phyloP scores from a whole-genome alignment of 352 stramenopile genomes.

The Globisporangium nunn region DNA sequence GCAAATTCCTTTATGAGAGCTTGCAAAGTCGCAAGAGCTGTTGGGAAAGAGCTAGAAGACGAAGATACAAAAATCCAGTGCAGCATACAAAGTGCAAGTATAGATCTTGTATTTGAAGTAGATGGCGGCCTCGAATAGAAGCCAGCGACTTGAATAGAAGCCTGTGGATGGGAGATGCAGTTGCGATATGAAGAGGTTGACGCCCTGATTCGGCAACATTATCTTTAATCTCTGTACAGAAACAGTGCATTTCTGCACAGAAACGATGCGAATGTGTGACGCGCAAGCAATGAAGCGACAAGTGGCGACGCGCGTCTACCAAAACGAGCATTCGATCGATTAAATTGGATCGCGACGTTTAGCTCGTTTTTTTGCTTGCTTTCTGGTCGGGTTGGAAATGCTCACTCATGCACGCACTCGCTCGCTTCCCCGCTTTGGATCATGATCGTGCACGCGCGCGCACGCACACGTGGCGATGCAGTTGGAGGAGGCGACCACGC shows the following conservation, averaged over 20 bases:
- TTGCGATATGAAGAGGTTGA: background rate
- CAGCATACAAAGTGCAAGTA: background rate
- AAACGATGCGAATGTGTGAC: background rate
- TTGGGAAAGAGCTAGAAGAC: background rate
- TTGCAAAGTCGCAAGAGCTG: background rate
- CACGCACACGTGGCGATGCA: too few relatives aligned
- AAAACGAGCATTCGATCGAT: background rate
- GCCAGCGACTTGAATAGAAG: background rate
- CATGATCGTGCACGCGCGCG: too few relatives aligned
- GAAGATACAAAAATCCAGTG: background rate
- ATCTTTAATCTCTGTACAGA: background rate
- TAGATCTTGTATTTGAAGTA: background rate
- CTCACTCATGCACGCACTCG: too few relatives aligned
- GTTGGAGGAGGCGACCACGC: too few relatives aligned
- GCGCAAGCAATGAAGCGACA: background rate
- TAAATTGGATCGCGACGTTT: background rate
- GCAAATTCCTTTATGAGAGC: slow-evolving; percentile 13
- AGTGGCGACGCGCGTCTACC: background rate
- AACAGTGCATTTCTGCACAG: background rate
- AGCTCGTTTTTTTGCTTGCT: too few relatives aligned
- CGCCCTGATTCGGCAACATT: background rate
- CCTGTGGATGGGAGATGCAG: background rate
- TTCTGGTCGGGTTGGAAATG: too few relatives aligned
- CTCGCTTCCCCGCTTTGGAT: too few relatives aligned
- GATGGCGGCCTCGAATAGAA: background rate